phyloP scores from a whole-genome alignment of 1,139 yeast genomes.

The Zygosaccharomyces pseudobailii region DNA sequence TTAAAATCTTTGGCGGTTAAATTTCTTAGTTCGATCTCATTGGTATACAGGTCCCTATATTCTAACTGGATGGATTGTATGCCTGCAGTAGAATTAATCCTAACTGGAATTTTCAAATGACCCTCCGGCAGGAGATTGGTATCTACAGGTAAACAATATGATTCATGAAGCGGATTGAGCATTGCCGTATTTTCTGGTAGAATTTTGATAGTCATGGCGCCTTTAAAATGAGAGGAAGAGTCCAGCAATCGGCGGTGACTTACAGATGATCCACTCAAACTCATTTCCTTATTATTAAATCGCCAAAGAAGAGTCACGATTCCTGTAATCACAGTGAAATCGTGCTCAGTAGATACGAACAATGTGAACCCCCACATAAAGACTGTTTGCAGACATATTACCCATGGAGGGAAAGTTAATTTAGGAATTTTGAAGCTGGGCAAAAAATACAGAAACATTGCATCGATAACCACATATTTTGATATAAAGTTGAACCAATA shows the following conservation, averaged over 20 bases:
- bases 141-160: constrained; percentile 54
- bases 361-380: constrained; percentile 37
- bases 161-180: constrained; percentile 68
- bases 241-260: constrained; percentile 45
- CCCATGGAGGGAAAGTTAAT: constrained; percentile 46
- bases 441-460: constrained; percentile 58
- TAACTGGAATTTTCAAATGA: constrained; percentile 56
- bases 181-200: constrained; percentile 88
- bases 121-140: constrained; percentile 29
- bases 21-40: constrained; percentile 45
- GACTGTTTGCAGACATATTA: constrained; percentile 37
- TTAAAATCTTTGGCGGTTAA: constrained; percentile 55
- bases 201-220: constrained; percentile 78
- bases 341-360: constrained; percentile 36
- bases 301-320: constrained; percentile 44
- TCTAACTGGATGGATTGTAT: constrained; percentile 65
- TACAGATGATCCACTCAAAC: constrained; percentile 55
- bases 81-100: constrained; percentile 74
- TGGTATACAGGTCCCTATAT: constrained; percentile 54
- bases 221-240: constrained; percentile 72
- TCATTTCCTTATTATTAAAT: constrained; percentile 55
- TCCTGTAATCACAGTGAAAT: constrained; percentile 49
- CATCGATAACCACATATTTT: constrained; percentile 72
- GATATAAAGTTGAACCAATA: constrained; percentile 55
- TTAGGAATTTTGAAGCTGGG: constrained; percentile 76